Base-by-base conservation (phyloP, 495 filamentous ascomycete genomes). In the Lophiostoma macrostomum region DNA sequence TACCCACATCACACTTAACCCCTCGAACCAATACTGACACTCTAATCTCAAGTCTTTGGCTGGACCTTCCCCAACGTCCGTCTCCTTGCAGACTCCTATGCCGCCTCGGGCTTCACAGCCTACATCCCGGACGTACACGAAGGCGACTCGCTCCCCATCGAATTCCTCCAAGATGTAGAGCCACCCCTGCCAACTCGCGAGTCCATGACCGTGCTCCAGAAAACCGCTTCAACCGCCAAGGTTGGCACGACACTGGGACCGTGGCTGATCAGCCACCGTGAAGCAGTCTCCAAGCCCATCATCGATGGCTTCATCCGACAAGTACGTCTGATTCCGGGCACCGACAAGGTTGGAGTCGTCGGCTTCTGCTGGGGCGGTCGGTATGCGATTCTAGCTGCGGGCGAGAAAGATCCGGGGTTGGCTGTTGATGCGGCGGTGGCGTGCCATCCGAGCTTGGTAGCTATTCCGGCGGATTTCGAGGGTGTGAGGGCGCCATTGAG, bases 331-430 rank as follows among this genome's bases (percentile, higher is more conserved):
- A 65, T 65, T 19, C 65, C 65, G 7, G 65, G 65, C 22, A 64
- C 61, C 13, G 50, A 68, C 41, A 67, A 67, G 37, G 61, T 68
- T 8, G 65, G 65, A 24, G 50, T 36, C 2, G 56, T 68, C n/a
- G 65, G 65, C 1, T 68, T 68, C 53, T 68, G 65, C 55, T 68
- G 64, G 65, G 65, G 65, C 16, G 65, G 64, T 0, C 51, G 64
- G 25, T 68, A 68, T 38, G 64, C 64, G 18, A 53, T 68, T 31
- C 50, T 64, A 11, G 38, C 48, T 1, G 58, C 57, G 10, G 56
- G 63, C 19, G 50, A 22, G 5, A 29, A 19, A 3, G 52, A 58
- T 12, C 34, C 47, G 1, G 52, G 56, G 20, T 28, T 50, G 25
- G 58, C 46, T 0, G 52, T 64, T n/a, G 61, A 68, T 40, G 65